Conservation (phyloP, 1,139 yeast species). For the Scheffersomyces lignicola region DNA sequence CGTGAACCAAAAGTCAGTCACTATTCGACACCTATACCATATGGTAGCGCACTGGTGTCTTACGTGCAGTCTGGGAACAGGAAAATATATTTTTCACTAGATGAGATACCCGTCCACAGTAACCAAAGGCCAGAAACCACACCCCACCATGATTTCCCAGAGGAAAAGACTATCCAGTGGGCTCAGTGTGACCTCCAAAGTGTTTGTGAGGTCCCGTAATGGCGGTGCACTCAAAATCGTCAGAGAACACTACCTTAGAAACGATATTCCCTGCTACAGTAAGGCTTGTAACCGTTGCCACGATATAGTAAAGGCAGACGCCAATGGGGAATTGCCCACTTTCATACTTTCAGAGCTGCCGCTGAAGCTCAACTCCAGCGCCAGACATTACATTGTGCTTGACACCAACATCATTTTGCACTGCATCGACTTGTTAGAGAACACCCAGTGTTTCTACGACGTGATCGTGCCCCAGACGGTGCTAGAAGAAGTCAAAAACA, state of each 20-base stretch:
- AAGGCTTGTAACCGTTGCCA: constrained; percentile 65
- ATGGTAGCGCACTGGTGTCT: no score
- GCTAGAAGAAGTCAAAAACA: constrained; percentile 86
- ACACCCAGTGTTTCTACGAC: constrained; percentile 74
- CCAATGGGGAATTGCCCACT: constrained; percentile 51
- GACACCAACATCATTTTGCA: constrained; percentile 89
- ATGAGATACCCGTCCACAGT: no score
- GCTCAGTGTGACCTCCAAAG: constrained; percentile 79
- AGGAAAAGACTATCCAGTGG: constrained; percentile 56
- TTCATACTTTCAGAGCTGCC: constrained; percentile 56
- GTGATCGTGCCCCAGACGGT: constrained; percentile 94
- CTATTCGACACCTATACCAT: no score
- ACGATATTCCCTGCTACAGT: constrained; percentile 90
- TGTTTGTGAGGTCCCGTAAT: constrained; percentile 84
- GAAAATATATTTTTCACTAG: no score
- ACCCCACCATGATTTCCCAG: constrained; percentile 5
- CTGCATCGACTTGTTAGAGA: constrained; percentile 88
- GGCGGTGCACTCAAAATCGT: constrained; percentile 92
- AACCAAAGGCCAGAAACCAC: constrained; percentile 9
- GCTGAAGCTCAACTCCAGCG: constrained; percentile 30
- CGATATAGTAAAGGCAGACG: constrained; percentile 53
- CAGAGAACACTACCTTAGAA: constrained; percentile 89
- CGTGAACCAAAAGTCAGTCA: no score
- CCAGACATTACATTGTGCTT: constrained; percentile 71
- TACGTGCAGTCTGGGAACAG: no score